Evolutionary conservation across 257 asterid species (phyloP).

Genomic region (Capsicum chinense): DNA sequence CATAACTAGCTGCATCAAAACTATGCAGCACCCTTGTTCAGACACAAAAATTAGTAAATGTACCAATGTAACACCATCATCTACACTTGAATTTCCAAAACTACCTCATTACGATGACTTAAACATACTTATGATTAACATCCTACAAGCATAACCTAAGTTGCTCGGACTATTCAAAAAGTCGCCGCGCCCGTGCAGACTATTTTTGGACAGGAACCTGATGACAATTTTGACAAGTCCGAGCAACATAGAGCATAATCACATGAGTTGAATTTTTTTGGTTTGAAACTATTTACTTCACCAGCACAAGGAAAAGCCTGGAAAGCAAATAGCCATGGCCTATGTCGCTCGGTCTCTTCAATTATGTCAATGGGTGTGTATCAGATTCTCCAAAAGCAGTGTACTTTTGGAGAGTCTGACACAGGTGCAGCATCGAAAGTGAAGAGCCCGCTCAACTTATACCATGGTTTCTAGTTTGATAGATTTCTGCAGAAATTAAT

Average conservation of each 20-base stretch:
- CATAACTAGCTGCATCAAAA: neutral
- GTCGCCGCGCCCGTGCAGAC: too few species aligned
- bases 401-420: too few species aligned
- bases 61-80: neutral
- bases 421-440: too few species aligned
- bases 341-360: too few species aligned
- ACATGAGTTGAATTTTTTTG: neutral
- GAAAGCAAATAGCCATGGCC: neutral
- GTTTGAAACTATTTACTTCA: neutral
- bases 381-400: too few species aligned
- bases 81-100: neutral
- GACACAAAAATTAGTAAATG: neutral
- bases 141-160: neutral
- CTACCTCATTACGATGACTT: neutral
- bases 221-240: too few species aligned
- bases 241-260: neutral
- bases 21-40: neutral
- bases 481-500: too few species aligned
- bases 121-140: neutral
- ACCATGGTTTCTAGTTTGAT: too few species aligned
- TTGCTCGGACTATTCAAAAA: too few species aligned
- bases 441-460: too few species aligned
- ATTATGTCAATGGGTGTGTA: too few species aligned
- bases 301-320: neutral
- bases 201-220: too few species aligned